Base-by-base conservation (phyloP, 164 flowering plant species). In the Aristolochia californica region DNA sequence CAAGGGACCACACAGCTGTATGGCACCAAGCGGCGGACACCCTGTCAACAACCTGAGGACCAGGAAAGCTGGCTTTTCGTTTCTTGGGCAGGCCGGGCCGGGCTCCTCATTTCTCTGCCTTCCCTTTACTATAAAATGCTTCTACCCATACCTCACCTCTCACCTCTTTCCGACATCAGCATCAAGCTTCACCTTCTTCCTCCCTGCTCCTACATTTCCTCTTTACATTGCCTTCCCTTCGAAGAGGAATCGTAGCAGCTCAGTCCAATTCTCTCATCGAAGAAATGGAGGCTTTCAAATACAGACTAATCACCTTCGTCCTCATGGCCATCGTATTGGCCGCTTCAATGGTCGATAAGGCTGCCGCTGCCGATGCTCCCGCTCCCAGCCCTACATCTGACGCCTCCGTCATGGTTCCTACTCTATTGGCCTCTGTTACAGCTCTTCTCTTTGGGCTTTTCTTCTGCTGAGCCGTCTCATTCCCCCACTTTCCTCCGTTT, bases 251-350 rank as follows among this genome's bases (percentile, higher is more conserved):
- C n/a, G 10, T 14, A 5, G 18, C 8, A n/a, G 16, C 5, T 5
- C 15, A 23, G 13, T 50, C 26, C 2, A 24, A 4, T 18, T 16
- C 14, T 18, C 17, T 13, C 55, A 4, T 52, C 7, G 15, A 11
- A 11, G 28, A 22, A 65, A 77, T 75, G 83, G 81, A 75, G 66
- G 71, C 68, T 26, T 44, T 64, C 72, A 78, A 64, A 72, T 59
- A 68, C 69, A 75, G 68, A 45, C 0, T 60, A 55, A 21, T 43
- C 10, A 56, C 63, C 48, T 28, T 25, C 24, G 48, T n/a, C 12
- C 5, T 60, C 23, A 38, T 60, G 47, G 65, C 59, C 53, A 45
- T 74, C 16, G 18, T 72, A 38, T 55, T 77, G 78, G 77, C 76
- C 2, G 34, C 63, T 4, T 65, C 76, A 13, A 64, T 69, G 60